Evolutionary conservation across 2,329 filamentous ascomycete species (phyloP), one percentile per base, ranked within the genome.

Genomic region (Monilinia vaccinii-corymbosi): DNA sequence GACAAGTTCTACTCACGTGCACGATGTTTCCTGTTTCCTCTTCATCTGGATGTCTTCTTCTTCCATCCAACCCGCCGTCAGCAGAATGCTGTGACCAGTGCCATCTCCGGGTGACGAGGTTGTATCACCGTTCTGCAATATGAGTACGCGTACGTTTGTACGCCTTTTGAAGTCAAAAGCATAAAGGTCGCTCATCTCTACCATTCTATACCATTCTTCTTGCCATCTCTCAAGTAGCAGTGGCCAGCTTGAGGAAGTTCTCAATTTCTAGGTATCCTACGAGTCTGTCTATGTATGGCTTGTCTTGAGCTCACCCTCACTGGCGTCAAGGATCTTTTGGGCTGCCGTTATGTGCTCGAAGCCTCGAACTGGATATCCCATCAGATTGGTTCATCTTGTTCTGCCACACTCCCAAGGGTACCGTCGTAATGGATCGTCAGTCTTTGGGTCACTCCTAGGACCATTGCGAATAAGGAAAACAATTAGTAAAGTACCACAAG

Each of bases 391-490:
- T 23, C 1, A 49, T 34, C 31, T 34, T 3, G 23, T 21, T 36
- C n/a, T 31, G 18, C 47, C 16, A 49, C 21, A 34, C 18, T 16
- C 14, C 21, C 48, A 16, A 51, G 14, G 13, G 13, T 38, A 44
- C 38, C 38, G 25, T 44, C 18, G 28, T 32, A 8, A 31, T 45
- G 25, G 38, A 55, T 44, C 38, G 13, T 4, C 38, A 32, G 13
- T 32, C 18, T 32, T 23, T 55, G 31, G 51, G 38, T 34, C 36
- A 36, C 25, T 32, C 32, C 16, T 40, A 9, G 23, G 18, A 51
- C 23, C 23, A 58, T 58, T 21, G 52, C 56, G 52, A 52, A 58
- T 32, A n/a, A 31, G 14, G 28, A 51, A 58, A 52, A 18, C 36
- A 38, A 58, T 52, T 51, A 58, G 18, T 58, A 52, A 58, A 51